Evolutionary conservation across 257 asterid species (phyloP), one percentile per base, ranked within the genome.

Genomic region (Primulina eburnea): DNA sequence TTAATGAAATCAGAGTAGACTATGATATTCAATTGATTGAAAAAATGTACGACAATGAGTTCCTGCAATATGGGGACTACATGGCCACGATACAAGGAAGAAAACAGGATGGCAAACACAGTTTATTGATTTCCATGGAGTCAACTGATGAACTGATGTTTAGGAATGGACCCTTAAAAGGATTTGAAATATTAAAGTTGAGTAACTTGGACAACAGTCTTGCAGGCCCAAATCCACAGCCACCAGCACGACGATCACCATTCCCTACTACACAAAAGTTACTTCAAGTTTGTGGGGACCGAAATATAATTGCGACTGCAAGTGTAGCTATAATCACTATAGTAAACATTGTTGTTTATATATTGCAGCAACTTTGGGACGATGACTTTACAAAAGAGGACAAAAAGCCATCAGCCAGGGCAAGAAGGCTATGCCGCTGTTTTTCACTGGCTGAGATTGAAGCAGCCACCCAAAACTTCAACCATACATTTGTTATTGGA

Each of bases 171-270:
- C 72, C 53, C n/a, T 43, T 80, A 34, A 80, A 73, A 60, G 84
- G 84, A 60, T 24, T 80, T 56, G 84, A 80, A 52, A 71, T 80
- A 30, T 80, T 80, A 73, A 80, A 80, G 76, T 69, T 80, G 47
- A 73, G 84, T 40, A 40, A 40, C 52, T 9, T 40, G 16, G 53
- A 43, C 53, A 43, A 43, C n/a, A 43, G 53, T 43, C 71, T 80
- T 34, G 84, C 75, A 0, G 58, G 76, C 43, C 17, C 28, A 47
- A 79, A 60, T 18, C 62, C 73, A 9, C 24, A 8, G 21, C 71
- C 65, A 12, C 10, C 35, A 7, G 47, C 12, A 16, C 60, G 7
- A 1, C 8, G 24, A 29, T 70, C 74, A 57, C 8, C 14, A 75
- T 58, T 47, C 61, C 11, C 33, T 29, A 38, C 11, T 53, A 52